A percentile compares a stretch with the other conserved stretches of the same genome.
These are phyloP conservation scores for Trichoderma atrobrunneum DNA, from an alignment of 2,329 filamentous ascomycete genomes.

Conservation along the genomic window DNA sequence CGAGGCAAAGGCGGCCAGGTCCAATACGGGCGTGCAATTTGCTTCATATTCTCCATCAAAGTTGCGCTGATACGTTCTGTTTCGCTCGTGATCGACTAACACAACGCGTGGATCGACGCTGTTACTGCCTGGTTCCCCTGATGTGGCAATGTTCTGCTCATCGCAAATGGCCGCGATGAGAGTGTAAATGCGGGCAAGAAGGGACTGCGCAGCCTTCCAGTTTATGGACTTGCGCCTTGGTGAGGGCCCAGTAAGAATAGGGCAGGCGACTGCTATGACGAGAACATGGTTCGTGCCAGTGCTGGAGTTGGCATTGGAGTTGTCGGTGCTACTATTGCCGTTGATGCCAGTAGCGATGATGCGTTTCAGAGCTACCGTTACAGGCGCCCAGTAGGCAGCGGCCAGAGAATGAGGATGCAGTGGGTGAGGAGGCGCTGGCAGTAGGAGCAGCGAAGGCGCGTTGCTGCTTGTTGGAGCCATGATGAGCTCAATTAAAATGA, in stretches of 20 bases:
- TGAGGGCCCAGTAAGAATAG: constrained; percentile 55
- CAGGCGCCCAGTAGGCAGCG: constrained; percentile 58
- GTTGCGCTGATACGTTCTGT: constrained; percentile 32
- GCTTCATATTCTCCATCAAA: constrained; percentile 38
- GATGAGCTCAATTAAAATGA: background rate
- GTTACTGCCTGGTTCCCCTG: constrained; percentile 37
- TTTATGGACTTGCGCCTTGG: constrained; percentile 44
- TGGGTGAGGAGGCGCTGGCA: constrained; percentile 61
- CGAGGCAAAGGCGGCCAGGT: constrained; percentile 51
- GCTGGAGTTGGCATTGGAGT: constrained; percentile 22
- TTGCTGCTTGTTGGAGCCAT: constrained; percentile 8
- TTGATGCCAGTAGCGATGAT: constrained; percentile 41
- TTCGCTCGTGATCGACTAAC: constrained; percentile 61
- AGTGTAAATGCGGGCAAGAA: constrained; percentile 75
- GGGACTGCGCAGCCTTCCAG: constrained; percentile 68
- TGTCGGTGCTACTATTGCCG: constrained; percentile 16
- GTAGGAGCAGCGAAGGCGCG: constrained; percentile 55
- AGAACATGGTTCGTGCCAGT: constrained; percentile 37
- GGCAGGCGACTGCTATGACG: constrained; percentile 59
- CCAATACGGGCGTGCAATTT: constrained; percentile 48
- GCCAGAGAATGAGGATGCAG: constrained; percentile 50
- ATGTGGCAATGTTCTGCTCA: constrained; percentile 58
- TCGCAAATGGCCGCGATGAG: constrained; percentile 72
- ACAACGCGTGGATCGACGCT: constrained; percentile 75
- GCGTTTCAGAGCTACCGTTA: constrained; percentile 52